phyloP scores from a whole-genome alignment of 2,329 filamentous ascomycete species.

The Fusarium miscanthi region DNA sequence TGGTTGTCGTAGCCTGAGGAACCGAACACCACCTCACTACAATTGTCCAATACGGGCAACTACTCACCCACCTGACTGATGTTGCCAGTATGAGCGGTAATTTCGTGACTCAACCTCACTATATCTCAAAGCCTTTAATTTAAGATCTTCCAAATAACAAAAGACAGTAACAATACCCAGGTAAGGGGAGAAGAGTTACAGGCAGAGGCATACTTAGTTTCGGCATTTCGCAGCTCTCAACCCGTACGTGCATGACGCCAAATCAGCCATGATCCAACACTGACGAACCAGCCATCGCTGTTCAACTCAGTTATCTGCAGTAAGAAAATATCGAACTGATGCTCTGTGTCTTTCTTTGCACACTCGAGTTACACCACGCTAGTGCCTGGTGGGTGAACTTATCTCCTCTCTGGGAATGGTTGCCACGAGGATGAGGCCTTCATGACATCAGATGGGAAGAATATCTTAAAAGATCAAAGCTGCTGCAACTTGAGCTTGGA shows the following conservation, averaged over 20 bases:
- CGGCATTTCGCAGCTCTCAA: constrained; percentile 10
- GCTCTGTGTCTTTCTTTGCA: not conserved
- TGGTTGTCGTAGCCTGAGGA: constrained; percentile 21
- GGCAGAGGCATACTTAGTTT: not conserved
- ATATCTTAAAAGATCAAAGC: not conserved
- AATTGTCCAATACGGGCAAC: not conserved
- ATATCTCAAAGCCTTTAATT: not conserved
- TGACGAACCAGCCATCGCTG: constrained; percentile 14
- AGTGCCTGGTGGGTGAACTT: constrained; percentile 11
- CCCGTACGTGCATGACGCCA: constrained; percentile 21
- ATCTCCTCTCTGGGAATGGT: constrained; percentile 12
- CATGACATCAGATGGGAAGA: constrained; percentile 33
- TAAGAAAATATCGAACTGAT: not conserved
- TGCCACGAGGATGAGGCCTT: constrained; percentile 28
- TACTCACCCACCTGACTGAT: not conserved
- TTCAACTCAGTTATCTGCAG: not conserved
- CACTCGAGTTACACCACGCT: constrained; percentile 14
- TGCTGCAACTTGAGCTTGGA: constrained; percentile 4
- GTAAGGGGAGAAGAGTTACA: not conserved
- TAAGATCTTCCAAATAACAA: not conserved
- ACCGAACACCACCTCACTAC: not conserved
- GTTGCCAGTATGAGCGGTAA: not conserved
- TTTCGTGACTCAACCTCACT: not conserved
- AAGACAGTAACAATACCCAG: not conserved
- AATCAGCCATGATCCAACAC: constrained; percentile 30